Evolutionary conservation across 164 flowering plant genomes (phyloP), one percentile per base, ranked within the genome.

Genomic region (Magnolia changhungtana): DNA sequence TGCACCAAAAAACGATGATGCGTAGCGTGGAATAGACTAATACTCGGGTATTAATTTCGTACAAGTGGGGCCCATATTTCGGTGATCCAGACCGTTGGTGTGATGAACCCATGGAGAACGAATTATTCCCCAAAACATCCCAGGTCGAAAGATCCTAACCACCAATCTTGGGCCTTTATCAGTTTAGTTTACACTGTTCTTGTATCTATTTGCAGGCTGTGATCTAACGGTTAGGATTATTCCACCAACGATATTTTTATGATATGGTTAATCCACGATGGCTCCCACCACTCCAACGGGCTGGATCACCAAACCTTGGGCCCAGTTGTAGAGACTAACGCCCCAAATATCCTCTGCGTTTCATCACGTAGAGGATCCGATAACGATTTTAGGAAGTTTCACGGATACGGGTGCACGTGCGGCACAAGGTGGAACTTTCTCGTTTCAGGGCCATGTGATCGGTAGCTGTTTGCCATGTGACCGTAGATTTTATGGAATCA

Each of bases 391-490:
- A 19, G 50, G 58, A 55, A 20, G n/a, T 21, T 72, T 64, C 55
- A 16, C n/a, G 71, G 66, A 52, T 37, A 67, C 58, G 49, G 73
- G 0, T 45, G 63, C 87, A 87, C 83, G 83, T 82, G 84, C 82
- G 78, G 68, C 78, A 69, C 45, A 55, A 16, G 8, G 81, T 50
- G 18, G 16, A 45, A 72, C 21, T 75, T 76, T 77, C 76, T 69
- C 71, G 59, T 59, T 52, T 20, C 67, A 1, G 71, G 72, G 65
- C 84, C 86, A 84, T 77, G 85, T 83, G 85, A 82, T 75, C 66
- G 76, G 81, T 81, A 83, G 86, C 89, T 86, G 88, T 85, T 76
- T 16, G 52, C 73, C 87, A 85, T 81, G 90, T 85, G 87, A 77
- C 72, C 63, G 71, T 14, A 24, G 14, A 27, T 9, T 55, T 55